Conservation (phyloP, 2,329 filamentous ascomycete species). For the Triangularia setosa region DNA sequence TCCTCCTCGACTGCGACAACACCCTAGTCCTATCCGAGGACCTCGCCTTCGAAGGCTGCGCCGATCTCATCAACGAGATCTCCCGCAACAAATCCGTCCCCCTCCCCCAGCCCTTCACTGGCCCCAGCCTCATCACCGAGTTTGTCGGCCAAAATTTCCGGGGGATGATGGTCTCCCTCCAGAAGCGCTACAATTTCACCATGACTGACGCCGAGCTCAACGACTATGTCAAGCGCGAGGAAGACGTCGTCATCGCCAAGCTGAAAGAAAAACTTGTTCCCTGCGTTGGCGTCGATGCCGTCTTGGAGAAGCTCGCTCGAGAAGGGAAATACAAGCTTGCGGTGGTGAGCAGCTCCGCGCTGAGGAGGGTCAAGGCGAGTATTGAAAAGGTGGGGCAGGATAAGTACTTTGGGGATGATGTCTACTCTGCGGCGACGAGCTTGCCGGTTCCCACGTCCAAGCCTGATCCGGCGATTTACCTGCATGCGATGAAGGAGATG, state of each 20-base stretch:
- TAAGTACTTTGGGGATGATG: conserved; percentile 71
- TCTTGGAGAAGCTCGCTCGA: conserved; percentile 61
- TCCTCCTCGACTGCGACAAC: conserved; percentile 82
- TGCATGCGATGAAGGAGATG: conserved; percentile 69
- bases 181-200: conserved; percentile 70
- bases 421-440: conserved; percentile 80
- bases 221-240: conserved; percentile 69
- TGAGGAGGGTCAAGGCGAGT: conserved; percentile 72
- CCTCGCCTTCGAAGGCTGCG: conserved; percentile 86
- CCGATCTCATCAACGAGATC: conserved; percentile 83
- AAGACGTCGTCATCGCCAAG: conserved; percentile 79
- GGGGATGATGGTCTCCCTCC: conserved; percentile 77
- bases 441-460: conserved; percentile 79
- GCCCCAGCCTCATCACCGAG: conserved; percentile 72
- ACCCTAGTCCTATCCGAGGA: conserved; percentile 90
- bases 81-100: conserved; percentile 61
- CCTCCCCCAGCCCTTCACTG: conserved; percentile 63
- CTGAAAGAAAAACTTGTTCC: conserved; percentile 64
- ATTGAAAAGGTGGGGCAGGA: conserved; percentile 76
- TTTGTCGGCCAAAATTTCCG: conserved; percentile 95
- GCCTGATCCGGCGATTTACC: conserved; percentile 85
- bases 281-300: conserved; percentile 64
- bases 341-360: conserved; percentile 77
- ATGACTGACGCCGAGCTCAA: conserved; percentile 67
- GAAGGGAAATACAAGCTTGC: conserved; percentile 66